Percentiles rank a stretch among this genome's conserved stretches.
Evolutionary conservation across 140 eudicot species (phyloP).

Genomic region (Ambrosia hybrid): DNA sequence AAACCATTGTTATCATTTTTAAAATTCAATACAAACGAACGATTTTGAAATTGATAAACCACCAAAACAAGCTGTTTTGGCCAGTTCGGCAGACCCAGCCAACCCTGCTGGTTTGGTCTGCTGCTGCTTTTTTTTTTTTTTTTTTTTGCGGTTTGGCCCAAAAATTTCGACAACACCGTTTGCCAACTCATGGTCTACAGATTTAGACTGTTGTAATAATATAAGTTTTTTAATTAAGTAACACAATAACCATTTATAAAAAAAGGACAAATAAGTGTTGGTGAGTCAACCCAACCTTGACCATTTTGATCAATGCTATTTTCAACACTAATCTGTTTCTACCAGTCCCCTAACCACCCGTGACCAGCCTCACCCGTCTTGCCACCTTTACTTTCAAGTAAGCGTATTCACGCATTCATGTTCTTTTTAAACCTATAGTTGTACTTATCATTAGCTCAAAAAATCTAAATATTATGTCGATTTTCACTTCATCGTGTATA

Average conservation of each 20-base stretch:
- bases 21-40: not conserved
- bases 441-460: not conserved
- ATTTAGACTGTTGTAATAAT: not conserved
- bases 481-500: not conserved
- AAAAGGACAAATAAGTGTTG: not conserved
- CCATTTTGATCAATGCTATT: not conserved
- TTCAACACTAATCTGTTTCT: too few relatives aligned
- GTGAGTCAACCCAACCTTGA: not conserved
- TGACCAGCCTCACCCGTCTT: not conserved
- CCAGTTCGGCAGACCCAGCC: too few relatives aligned
- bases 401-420: too few relatives aligned
- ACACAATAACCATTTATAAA: conserved; percentile 1
- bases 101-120: too few relatives aligned
- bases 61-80: too few relatives aligned
- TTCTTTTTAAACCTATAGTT: too few relatives aligned
- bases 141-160: not conserved
- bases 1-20: not conserved
- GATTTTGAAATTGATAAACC: not conserved
- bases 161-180: not conserved
- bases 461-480: not conserved
- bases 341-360: too few relatives aligned
- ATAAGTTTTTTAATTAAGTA: not conserved
- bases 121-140: too few relatives aligned
- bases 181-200: not conserved
- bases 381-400: too few relatives aligned